Evolutionary conservation across 2,329 filamentous ascomycete genomes (phyloP), one percentile per base, ranked within the genome.

Genomic region (Ophiostoma novo-ulmi): DNA sequence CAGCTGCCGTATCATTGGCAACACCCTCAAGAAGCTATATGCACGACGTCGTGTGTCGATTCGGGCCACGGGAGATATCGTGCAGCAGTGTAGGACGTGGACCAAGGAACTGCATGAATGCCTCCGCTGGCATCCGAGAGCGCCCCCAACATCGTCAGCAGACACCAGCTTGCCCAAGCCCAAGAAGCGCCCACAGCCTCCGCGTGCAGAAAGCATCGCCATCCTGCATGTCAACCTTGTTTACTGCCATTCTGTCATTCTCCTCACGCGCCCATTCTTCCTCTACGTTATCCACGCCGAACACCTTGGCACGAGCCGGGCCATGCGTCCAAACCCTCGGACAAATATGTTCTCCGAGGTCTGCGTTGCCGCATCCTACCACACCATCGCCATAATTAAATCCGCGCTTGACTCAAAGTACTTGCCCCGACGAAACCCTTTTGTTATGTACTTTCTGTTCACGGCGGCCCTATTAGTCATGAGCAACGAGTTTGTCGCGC

Each of bases 261-360:
- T 91, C 0, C 81, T 91, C 1, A 88, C 86, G 1, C 81, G 88
- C 38, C 88, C 89, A 0, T 90, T 90, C 76, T 88, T 90, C 71
- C 78, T 89, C 17, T 85, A 84, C 71, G 81, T 88, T 14, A 80
- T 88, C 58, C 86, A 81, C 70, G 36, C 69, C 8, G 66, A 71
- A 26, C 63, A 66, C 7, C 65, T 41, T 0, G 55, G 68, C 11
- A 1, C 63, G 0, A 31, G 38, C 14, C 55, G 8, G 78, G 80
- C 75, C 75, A 77, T 1, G 77, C 78, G n/a, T 20, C 14, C 48
- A 76, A 78, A 72, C 76, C 80, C 69, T 74, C 79, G 71, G 70
- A 75, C 68, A 11, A 68, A 73, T 17, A 81, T 77, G 58, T 82
- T 85, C 70, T 84, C 83, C 6, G 81, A 84, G 70, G 81, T 82